Conservation (phyloP, 192 early-diverging fungal genomes). For the Coemansia sp. region DNA sequence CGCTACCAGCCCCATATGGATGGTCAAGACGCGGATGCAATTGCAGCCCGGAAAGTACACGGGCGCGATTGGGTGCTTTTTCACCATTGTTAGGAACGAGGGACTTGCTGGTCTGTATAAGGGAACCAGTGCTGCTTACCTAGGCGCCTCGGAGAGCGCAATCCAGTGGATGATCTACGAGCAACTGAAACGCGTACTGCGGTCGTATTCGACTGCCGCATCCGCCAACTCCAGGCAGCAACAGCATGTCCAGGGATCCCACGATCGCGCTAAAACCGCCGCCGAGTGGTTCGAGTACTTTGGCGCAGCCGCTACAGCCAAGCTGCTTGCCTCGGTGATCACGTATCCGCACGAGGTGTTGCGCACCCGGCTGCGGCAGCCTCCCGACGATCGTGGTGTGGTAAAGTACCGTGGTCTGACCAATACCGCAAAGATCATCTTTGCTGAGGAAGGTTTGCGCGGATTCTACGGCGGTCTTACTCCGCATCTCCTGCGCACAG, state of each 20-base stretch:
- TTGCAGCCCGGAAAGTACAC: constrained; percentile 70
- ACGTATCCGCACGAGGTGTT: constrained; percentile 97
- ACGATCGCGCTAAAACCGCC: constrained; percentile 36
- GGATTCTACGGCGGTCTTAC: constrained; percentile 95
- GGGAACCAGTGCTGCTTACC: constrained; percentile 86
- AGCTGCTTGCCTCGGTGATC: constrained; percentile 80
- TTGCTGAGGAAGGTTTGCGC: constrained; percentile 76
- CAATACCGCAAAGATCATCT: constrained; percentile 58
- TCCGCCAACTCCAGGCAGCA: background rate
- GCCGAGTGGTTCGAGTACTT: constrained; percentile 82
- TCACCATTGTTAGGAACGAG: constrained; percentile 71
- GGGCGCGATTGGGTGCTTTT: constrained; percentile 77
- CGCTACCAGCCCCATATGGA: constrained; percentile 95
- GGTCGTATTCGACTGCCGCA: constrained; percentile 7
- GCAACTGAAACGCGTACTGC: constrained; percentile 69
- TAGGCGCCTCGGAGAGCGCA: constrained; percentile 85
- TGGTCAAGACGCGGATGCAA: constrained; percentile 96
- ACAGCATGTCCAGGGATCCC: no score
- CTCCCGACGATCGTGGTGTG: constrained; percentile 65
- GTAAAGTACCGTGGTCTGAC: constrained; percentile 78
- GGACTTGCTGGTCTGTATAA: constrained; percentile 84
- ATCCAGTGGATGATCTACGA: constrained; percentile 98
- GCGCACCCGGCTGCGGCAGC: constrained; percentile 85
- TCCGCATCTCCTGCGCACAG: constrained; percentile 89
- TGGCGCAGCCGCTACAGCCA: constrained; percentile 78